Percentiles rank a stretch among this genome's conserved stretches.
Evolutionary conservation across 1,284 basidiomycete genomes (phyloP).

Genomic region (Malassezia equina): DNA sequence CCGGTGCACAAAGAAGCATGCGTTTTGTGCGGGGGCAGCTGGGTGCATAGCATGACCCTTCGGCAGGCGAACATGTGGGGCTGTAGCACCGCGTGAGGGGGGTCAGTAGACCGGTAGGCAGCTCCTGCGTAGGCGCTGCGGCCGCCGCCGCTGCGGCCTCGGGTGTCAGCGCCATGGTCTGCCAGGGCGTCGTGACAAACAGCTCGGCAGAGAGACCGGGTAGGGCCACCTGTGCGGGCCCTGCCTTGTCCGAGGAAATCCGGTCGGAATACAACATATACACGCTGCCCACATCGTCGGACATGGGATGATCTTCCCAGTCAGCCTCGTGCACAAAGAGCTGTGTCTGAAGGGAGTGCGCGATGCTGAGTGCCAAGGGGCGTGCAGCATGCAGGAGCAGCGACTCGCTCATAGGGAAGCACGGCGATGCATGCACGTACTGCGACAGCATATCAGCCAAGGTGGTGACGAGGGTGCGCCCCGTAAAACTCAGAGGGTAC

Average conservation of each 20-base stretch:
- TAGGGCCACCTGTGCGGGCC: not conserved
- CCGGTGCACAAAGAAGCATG: not conserved
- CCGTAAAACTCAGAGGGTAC: constrained; percentile 44
- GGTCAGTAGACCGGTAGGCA: constrained; percentile 91
- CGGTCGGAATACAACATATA: constrained; percentile 86
- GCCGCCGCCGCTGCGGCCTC: constrained; percentile 12
- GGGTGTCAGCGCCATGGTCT: not conserved
- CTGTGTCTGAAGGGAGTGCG: constrained; percentile 76
- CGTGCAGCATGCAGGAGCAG: constrained; percentile 50
- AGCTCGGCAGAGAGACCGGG: not conserved
- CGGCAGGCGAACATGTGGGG: constrained; percentile 66
- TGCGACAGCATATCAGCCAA: constrained; percentile 25
- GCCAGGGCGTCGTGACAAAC: not conserved
- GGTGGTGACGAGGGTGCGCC: constrained; percentile 38
- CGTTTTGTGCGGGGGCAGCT: constrained; percentile 23
- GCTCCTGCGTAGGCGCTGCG: constrained; percentile 56
- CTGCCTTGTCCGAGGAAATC: constrained; percentile 17
- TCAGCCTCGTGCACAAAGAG: constrained; percentile 96
- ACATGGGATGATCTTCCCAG: constrained; percentile 72
- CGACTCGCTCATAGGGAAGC: constrained; percentile 6
- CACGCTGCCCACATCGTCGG: constrained; percentile 85
- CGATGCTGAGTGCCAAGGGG: constrained; percentile 69
- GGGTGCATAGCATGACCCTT: constrained; percentile 24
- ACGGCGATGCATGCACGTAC: constrained; percentile 17
- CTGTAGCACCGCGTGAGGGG: constrained; percentile 95